Evolutionary conservation across 257 asterid genomes (phyloP), one percentile per base, ranked within the genome.

Genomic region (Rauvolfia tetraphylla): DNA sequence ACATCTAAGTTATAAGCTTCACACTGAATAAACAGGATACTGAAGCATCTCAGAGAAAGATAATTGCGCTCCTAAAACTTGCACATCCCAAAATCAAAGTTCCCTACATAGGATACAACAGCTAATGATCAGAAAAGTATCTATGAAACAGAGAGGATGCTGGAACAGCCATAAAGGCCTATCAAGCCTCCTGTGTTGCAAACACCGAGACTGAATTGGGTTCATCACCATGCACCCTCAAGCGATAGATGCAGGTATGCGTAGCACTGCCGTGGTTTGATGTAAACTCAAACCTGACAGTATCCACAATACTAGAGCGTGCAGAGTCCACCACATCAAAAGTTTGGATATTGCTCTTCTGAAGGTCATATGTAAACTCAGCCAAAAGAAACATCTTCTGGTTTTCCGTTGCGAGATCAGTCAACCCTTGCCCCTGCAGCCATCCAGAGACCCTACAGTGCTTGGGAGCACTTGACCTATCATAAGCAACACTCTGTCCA

Each of bases 401-500:
- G 1, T 73, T 36, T 41, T 76, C 81, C n/a, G 74, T 62, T 29
- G 76, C 83, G 53, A 27, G n/a, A 51, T 87, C 87, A 20, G 77
- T 33, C 25, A 66, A 72, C 34, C 74, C 88, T 46, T 75, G 63
- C 68, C 79, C 86, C 71, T 87, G 89, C 79, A 84, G 73, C 97
- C 94, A 92, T 84, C 99, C 99, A 20, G 87, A 91, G 42, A 95
- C 89, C 84, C 92, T 83, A 88, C 99, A 89, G 79, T 86, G 61
- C 81, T 92, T 91, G 59, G 99, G 99, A 77, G 99, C 98, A 82
- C 99, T 92, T 53, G 99, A 86, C 83, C 97, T 87, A 80, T 95
- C 96, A 81, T 86, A 92, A 20, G 99, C 97, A 71, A 91, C 99
- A 34, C 92, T 87, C 99, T 94, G 93, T 79, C 56, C 82, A 80